Base-by-base conservation (phyloP, 2,329 filamentous ascomycete species). In the Lojkania enalia region DNA sequence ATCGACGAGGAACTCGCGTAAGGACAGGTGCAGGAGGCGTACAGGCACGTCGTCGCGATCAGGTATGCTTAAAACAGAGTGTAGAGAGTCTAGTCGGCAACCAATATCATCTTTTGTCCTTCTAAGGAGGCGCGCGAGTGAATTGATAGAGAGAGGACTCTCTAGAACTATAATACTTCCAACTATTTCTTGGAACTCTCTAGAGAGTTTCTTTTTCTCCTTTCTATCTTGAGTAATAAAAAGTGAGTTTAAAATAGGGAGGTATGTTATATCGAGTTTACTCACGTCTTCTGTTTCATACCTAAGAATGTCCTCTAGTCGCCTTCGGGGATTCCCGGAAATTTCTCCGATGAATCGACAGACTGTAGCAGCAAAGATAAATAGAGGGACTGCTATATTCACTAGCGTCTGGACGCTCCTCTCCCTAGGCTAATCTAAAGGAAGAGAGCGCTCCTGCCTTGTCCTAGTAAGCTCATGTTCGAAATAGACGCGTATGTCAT, bases 281-380 rank as follows among this genome's bases (percentile, higher is more conserved):
- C 20, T 29, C 20, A 36, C 40, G 5, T 20, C 31, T 18, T 11
- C 38, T 29, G 15, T n/a, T 42, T 31, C 32, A 16, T 16, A 7
- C 16, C 19, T 6, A 20, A 44, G 35, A 23, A 44, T 43, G 11
- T 12, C 37, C 2, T 39, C n/a, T 5, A 47, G 25, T 20, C 36
- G 14, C 11, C 37, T 16, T 11, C 12, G 35, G 4, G 41, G 47
- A 32, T 44, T 43, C 9, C 21, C 32, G 9, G 14, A 25, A 16
- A 30, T 35, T 15, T 49, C 44, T 4, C 20, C 19, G 31, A 66
- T 50, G 23, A 53, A 64, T 12, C 55, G 53, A 50, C 49, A 63
- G 4, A 44, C 52, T 5, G 58, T 65, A 7, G 57, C 51, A 3
- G 69, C 64, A 42, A 55, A 68, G 32, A 72, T 71, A 42, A 71